Base-by-base conservation (phyloP, 768 basidiomycete species). In the Lactarius akahatsu region DNA sequence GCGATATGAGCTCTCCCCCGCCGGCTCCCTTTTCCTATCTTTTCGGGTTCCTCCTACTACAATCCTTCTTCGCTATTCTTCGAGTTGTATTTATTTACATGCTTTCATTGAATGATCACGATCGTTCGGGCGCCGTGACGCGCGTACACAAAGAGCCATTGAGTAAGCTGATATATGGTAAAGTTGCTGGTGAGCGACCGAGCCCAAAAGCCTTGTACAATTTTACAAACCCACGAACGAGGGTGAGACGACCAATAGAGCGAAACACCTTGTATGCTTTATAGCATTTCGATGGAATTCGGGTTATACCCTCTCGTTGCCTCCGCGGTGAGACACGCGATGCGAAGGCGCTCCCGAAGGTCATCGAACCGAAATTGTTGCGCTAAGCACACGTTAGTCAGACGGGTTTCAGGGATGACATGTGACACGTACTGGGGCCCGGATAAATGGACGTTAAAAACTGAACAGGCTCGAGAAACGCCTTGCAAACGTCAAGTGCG, bases 1-100 rank as follows among this genome's bases (percentile, higher is more conserved):
- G 94, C 95, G 74, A 90, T 96, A 78, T 95, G 81, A 80, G 62
- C 70, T 59, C 70, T 59, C 38, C 70, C 40, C 47, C 50, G 59
- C 20, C 55, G 18, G 57, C 45, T 59, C 65, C 50, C 57, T 61
- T 9, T 62, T 62, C 50, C 60, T 63, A 61, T 69, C 67, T 68
- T 72, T 69, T 58, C 66, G 61, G 73, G 38, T 59, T 40, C 30
- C 61, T 60, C 23, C 28, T 30, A 30, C 50, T 30, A 5, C 36
- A 34, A 63, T 54, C n/a, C 34, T 26, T 45, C 4, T n/a, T 59
- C 40, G 8, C 26, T 43, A 28, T 63, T 59, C 61, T 23, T 60
- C 13, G 30, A 28, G 32, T 30, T 63, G 62, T 63, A 67, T 60
- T 63, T 63, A 67, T 67, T 63, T 67, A 63, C 62, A 43, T 23